phyloP scores from a whole-genome alignment of 2,329 filamentous ascomycete genomes.

The Dendryphion nanum region DNA sequence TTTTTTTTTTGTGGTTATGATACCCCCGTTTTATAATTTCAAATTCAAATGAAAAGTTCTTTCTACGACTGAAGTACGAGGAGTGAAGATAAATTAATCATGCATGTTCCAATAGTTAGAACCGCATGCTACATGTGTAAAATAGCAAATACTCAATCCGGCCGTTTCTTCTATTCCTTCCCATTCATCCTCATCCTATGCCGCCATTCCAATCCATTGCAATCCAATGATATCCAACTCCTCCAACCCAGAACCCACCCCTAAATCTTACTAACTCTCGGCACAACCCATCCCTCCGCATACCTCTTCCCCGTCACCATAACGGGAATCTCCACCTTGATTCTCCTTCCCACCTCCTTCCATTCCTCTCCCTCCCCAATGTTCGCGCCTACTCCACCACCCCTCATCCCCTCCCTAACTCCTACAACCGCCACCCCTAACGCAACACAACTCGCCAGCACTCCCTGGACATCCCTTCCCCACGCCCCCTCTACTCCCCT shows the following conservation, averaged over 20 bases:
- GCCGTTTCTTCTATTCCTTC: too few species aligned
- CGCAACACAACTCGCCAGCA: slow-evolving; percentile 32
- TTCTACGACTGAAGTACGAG: too few species aligned
- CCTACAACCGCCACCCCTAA: slow-evolving; percentile 28
- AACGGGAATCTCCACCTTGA: slow-evolving; percentile 38
- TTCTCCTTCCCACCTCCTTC: slow-evolving; percentile 8
- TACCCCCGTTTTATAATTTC: too few species aligned
- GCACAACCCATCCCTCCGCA: slow-evolving; percentile 48
- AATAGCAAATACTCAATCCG: too few species aligned
- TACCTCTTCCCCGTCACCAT: slow-evolving; percentile 40
- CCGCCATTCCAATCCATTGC: too few species aligned
- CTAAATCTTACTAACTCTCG: slow-evolving; percentile 32
- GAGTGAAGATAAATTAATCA: too few species aligned
- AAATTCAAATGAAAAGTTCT: too few species aligned
- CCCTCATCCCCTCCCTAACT: slow-evolving; percentile 14
- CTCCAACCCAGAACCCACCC: too few species aligned
- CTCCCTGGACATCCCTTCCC: slow-evolving; percentile 33
- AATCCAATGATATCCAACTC: too few species aligned
- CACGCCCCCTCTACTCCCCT: slow-evolving; percentile 39
- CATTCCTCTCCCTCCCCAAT: slow-evolving; percentile 6
- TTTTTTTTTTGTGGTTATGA: background rate
- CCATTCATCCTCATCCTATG: too few species aligned
- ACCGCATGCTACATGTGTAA: too few species aligned
- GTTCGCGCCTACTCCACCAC: slow-evolving; percentile 1
- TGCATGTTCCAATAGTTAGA: too few species aligned